These are phyloP conservation scores for Neodidymelliopsis sp. DNA, from an alignment of 2,329 filamentous ascomycete species.

Conservation along the genomic window DNA sequence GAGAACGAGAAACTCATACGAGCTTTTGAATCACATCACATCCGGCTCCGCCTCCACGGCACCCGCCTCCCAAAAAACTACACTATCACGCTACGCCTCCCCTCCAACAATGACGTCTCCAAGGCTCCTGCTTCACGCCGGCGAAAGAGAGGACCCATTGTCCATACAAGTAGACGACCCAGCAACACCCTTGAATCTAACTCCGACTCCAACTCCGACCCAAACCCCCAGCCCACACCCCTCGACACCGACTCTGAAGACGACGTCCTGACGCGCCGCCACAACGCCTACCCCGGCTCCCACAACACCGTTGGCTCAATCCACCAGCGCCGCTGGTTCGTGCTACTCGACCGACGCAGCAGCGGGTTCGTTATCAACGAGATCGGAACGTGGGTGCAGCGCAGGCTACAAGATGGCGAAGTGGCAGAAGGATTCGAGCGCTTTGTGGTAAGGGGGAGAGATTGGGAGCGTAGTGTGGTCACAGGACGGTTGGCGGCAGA, in stretches of 20 bases:
- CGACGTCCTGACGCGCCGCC: constrained; percentile 56
- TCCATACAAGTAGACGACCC: neutral
- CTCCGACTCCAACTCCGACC: no score
- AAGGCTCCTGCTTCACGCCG: constrained; percentile 29
- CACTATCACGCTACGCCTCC: constrained; percentile 51
- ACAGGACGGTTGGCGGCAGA: constrained; percentile 68
- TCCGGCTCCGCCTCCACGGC: constrained; percentile 53
- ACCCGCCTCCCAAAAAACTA: constrained; percentile 49
- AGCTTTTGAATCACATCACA: constrained; percentile 50
- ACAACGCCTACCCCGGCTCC: constrained; percentile 72
- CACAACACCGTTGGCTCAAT: constrained; percentile 71
- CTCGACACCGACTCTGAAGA: constrained; percentile 53
- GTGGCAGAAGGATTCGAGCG: constrained; percentile 58
- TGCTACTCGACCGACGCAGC: constrained; percentile 66
- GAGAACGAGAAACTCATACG: constrained; percentile 49
- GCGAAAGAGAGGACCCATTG: constrained; percentile 15
- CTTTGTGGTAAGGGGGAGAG: constrained; percentile 68
- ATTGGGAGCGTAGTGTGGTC: constrained; percentile 70
- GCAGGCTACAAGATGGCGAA: neutral
- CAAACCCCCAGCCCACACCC: no score
- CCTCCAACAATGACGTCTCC: constrained; percentile 41
- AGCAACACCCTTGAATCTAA: constrained; percentile 3
- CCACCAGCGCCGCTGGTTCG: constrained; percentile 71
- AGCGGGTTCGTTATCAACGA: constrained; percentile 61
- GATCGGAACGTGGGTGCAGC: constrained; percentile 16